Evolutionary conservation across 257 asterid species (phyloP), one percentile per base, ranked within the genome.

Genomic region (Nicotiana otophora): DNA sequence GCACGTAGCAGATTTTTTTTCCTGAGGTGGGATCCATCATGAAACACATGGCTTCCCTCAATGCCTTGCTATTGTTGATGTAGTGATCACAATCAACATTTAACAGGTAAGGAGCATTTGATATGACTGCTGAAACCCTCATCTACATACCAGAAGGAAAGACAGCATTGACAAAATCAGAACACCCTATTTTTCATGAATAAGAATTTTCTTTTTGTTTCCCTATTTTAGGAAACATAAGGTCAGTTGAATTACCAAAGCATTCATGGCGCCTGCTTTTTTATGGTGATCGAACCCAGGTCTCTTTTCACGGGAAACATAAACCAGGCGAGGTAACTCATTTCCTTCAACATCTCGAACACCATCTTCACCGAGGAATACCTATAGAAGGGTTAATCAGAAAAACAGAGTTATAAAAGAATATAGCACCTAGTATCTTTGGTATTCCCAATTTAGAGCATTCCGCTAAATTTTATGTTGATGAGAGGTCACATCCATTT

Each of bases 201-300:
- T 16, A 51, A 75, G 36, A 75, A 48, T 51, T 75, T 75, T 28
- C 63, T 51, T 74, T 31, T 74, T 74, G 61, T 14, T 48, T 31
- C 63, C 5, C 30, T 28, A 75, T 75, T 51, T 74, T 16, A 28
- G 1, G 26, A 8, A 75, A 51, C 80, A 74, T 74, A 48, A 74
- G 36, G 39, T 46, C 39, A 74, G 39, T 46, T 6, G n/a, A 74
- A 79, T 90, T 83, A 95, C 98, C 96, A 95, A 87, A 12, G 98
- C 78, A 90, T 95, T 95, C 98, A 95, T 95, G 64, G 98, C 98
- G 77, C 98, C 98, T 19, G 97, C 98, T 85, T 95, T 95, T 89
- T 93, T 95, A 84, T 95, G 97, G 89, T 94, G 97, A 86, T 94
- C 95, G 31, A 94, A 94, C 30, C 98, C 96, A 33, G 95, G 98